Conservation (phyloP, 2,329 filamentous ascomycete genomes). For the Elsinoe ampelina region DNA sequence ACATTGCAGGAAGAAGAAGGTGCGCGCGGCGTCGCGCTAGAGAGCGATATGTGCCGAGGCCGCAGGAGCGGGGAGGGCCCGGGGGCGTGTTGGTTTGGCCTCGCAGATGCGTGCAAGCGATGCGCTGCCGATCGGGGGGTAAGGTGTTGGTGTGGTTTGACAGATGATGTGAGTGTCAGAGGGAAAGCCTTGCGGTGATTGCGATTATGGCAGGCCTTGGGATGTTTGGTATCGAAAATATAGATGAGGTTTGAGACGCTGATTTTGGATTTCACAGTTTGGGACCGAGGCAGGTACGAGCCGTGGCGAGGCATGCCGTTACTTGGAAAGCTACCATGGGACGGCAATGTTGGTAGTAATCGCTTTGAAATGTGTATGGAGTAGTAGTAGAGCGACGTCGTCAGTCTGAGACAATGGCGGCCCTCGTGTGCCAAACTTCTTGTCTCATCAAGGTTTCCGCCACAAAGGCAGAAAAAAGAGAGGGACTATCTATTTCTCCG, state of each 20-base stretch:
- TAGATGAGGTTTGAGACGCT: neutral
- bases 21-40: neutral
- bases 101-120: neutral
- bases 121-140: neutral
- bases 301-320: conserved; percentile 1
- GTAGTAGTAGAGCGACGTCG: neutral
- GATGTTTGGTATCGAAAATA: neutral
- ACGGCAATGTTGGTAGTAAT: neutral
- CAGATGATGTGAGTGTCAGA: neutral
- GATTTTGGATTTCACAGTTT: no score
- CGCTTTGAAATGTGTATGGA: neutral
- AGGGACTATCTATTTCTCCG: conserved; percentile 3
- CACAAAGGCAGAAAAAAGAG: neutral
- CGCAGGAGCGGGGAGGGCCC: neutral
- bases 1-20: neutral
- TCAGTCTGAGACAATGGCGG: conserved; percentile 3
- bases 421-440: neutral
- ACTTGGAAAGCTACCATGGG: neutral
- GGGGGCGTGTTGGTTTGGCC: neutral
- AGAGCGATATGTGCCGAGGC: conserved; percentile 7
- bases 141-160: neutral
- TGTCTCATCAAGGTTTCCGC: neutral
- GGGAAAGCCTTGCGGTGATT: neutral
- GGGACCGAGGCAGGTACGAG: neutral
- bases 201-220: neutral